Percentiles rank a stretch among this genome's conserved stretches.
Conservation (phyloP, 78 protist genomes). For the Creolimax fragrantissima region DNA sequence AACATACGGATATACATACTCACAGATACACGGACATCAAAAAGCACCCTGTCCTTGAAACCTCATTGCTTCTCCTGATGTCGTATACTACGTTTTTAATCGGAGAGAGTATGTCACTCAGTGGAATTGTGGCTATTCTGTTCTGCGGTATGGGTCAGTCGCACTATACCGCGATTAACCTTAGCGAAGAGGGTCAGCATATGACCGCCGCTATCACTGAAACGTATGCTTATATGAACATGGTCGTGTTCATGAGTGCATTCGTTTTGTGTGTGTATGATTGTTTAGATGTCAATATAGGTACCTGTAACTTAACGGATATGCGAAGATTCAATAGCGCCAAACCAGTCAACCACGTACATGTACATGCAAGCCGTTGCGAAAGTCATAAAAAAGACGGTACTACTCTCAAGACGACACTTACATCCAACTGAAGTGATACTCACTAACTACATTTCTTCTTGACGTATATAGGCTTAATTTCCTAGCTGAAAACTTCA, state of each 20-base stretch:
- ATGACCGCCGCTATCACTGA: not conserved
- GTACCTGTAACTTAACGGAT: too few relatives aligned
- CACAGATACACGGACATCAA: not conserved
- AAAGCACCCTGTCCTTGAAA: not conserved
- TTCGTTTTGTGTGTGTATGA: too few relatives aligned
- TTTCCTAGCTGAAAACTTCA: slow-evolving; percentile 30
- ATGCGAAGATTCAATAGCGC: too few relatives aligned
- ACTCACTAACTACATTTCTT: too few relatives aligned
- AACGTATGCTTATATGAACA: too few relatives aligned
- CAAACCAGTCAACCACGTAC: too few relatives aligned
- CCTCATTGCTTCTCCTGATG: not conserved
- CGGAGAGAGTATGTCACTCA: slow-evolving; percentile 16
- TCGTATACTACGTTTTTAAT: slow-evolving; percentile 14
- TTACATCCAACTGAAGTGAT: too few relatives aligned
- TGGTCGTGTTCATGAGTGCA: too few relatives aligned
- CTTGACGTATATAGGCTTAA: not conserved
- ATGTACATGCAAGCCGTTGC: too few relatives aligned
- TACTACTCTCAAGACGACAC: too few relatives aligned
- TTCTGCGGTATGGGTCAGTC: slow-evolving; percentile 56
- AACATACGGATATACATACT: not conserved
- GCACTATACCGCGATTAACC: slow-evolving; percentile 17
- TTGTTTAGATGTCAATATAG: too few relatives aligned
- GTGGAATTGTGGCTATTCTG: slow-evolving; percentile 63
- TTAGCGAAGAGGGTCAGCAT: slow-evolving; percentile 1
- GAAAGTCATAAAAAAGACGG: too few relatives aligned